Evolutionary conservation across 2,329 filamentous ascomycete species (phyloP).

Genomic region (Pseudofabraea citricarpa): DNA sequence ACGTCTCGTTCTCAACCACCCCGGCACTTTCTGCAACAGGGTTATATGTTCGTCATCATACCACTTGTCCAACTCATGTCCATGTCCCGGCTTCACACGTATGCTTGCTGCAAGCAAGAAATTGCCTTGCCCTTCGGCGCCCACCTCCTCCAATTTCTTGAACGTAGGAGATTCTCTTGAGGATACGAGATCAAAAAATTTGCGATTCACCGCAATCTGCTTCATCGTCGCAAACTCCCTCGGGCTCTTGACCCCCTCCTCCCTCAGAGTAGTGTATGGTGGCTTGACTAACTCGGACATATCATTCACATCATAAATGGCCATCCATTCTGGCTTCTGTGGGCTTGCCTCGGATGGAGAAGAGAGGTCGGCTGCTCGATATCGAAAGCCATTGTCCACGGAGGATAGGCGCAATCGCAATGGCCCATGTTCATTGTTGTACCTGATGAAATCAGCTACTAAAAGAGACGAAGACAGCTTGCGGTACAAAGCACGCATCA

Average conservation of each 20-base stretch:
- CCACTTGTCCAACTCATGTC: constrained; percentile 61
- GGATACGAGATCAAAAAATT: constrained; percentile 64
- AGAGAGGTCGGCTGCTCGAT: constrained; percentile 58
- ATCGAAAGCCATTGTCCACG: constrained; percentile 74
- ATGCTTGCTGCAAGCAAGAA: constrained; percentile 60
- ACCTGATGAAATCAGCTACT: constrained; percentile 30
- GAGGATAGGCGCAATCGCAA: constrained; percentile 71
- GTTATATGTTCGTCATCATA: constrained; percentile 69
- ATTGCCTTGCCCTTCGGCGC: constrained; percentile 53
- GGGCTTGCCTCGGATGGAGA: constrained; percentile 27
- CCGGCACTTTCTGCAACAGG: constrained; percentile 68
- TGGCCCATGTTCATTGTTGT: constrained; percentile 90
- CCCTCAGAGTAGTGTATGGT: constrained; percentile 63
- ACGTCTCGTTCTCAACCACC: constrained; percentile 71
- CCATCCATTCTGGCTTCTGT: constrained; percentile 64
- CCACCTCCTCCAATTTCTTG: constrained; percentile 52
- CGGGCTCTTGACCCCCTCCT: constrained; percentile 49
- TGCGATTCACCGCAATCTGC: constrained; percentile 63
- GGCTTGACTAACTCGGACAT: constrained; percentile 67
- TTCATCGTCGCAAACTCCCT: constrained; percentile 57
- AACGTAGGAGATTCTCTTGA: constrained; percentile 53
- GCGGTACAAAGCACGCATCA: neutral
- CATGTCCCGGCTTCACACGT: constrained; percentile 45
- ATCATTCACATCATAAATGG: constrained; percentile 75
- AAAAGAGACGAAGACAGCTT: neutral